Percentiles rank a stretch among this genome's conserved stretches.
phyloP scores from a whole-genome alignment of 768 basidiomycete species.

The Phlebiopsis flavidoalba region DNA sequence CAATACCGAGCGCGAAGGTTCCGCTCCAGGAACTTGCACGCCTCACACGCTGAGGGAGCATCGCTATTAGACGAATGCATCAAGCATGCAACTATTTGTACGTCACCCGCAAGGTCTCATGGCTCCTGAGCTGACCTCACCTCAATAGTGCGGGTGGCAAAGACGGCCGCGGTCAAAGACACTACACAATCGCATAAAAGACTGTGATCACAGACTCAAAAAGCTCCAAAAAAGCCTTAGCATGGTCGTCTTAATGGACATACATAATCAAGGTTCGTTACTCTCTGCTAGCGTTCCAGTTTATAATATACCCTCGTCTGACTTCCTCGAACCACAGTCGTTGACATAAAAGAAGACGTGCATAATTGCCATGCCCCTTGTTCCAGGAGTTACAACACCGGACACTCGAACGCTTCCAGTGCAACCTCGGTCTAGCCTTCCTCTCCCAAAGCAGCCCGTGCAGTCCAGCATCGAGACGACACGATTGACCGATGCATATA shows the following conservation, averaged over 20 bases:
- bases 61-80: constrained; percentile 9
- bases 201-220: not conserved
- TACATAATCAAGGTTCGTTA: not conserved
- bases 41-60: constrained; percentile 4
- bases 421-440: too few species aligned
- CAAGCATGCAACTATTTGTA: not conserved
- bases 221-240: not conserved
- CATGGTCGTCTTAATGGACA: not conserved
- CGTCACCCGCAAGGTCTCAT: not conserved
- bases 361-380: not conserved
- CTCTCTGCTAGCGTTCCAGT: not conserved
- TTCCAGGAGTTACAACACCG: not conserved
- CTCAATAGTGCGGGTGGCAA: not conserved
- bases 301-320: not conserved
- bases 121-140: not conserved
- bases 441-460: too few species aligned
- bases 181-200: not conserved
- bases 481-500: too few species aligned
- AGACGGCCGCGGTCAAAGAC: not conserved
- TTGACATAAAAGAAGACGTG: not conserved
- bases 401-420: too few species aligned
- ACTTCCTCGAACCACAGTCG: not conserved
- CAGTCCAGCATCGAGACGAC: too few species aligned
- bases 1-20: not conserved
- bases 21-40: constrained; percentile 2